Conservation (phyloP, 2,329 filamentous ascomycete genomes). For the Fusarium sp. region DNA sequence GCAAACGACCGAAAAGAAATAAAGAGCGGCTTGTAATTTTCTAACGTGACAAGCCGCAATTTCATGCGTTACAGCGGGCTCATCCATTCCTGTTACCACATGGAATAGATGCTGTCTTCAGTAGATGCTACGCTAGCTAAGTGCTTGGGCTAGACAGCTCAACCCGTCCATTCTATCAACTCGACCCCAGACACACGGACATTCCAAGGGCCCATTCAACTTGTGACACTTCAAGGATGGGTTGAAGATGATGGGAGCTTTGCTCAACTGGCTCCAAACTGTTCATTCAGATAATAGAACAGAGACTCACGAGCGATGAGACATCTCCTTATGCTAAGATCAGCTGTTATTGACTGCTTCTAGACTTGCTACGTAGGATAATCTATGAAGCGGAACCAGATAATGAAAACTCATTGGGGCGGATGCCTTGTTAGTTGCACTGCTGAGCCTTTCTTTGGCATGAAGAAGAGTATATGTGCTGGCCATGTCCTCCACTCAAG, state of each 20-base stretch:
- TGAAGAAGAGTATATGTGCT: conserved; percentile 3
- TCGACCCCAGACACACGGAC: conserved; percentile 22
- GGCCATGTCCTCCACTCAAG: conserved; percentile 20
- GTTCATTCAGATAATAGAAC: not conserved
- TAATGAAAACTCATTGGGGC: not conserved
- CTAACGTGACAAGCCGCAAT: not conserved
- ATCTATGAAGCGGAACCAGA: conserved; percentile 19
- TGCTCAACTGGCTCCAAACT: not conserved
- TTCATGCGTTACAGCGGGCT: not conserved
- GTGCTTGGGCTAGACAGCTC: not conserved
- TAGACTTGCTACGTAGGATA: conserved; percentile 8
- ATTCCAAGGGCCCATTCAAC: conserved; percentile 1
- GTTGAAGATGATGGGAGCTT: not conserved
- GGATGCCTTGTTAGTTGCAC: conserved; percentile 4
- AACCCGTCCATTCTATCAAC: conserved; percentile 15
- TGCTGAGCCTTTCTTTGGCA: conserved; percentile 19
- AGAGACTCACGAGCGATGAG: conserved; percentile 3
- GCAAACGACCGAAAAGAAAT: not conserved
- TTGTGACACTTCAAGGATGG: not conserved
- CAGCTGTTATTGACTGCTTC: conserved; percentile 33
- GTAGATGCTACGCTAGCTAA: not conserved
- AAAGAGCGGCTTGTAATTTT: not conserved
- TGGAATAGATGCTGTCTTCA: conserved; percentile 5
- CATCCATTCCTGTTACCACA: conserved; percentile 3
- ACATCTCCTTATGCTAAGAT: conserved; percentile 23